These are phyloP conservation scores for Tylopilus intermedius DNA, from an alignment of 768 basidiomycete species.

Conservation along the genomic window DNA sequence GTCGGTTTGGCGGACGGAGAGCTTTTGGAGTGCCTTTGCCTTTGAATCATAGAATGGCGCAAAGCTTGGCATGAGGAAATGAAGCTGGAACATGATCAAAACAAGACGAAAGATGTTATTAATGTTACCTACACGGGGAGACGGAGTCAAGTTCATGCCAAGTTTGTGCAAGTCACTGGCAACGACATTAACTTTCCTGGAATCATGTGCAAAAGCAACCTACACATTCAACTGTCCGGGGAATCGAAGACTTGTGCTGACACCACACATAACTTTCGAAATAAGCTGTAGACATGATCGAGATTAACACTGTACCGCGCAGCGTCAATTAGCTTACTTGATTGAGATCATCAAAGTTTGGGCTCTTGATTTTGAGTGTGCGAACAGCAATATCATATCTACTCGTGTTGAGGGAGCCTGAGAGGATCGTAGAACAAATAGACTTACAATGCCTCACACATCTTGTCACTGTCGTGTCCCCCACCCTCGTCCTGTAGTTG, in stretches of 20 bases:
- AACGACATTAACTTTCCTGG: conserved; percentile 4
- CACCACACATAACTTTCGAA: conserved; percentile 89
- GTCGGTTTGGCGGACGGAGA: conserved; percentile 68
- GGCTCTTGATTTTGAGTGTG: conserved; percentile 60
- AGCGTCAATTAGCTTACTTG: conserved; percentile 36
- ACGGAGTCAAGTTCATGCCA: conserved; percentile 91
- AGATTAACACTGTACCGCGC: neutral
- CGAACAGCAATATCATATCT: conserved; percentile 71
- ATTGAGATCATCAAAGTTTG: conserved; percentile 66
- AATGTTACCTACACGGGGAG: conserved; percentile 69
- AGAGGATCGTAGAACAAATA: neutral
- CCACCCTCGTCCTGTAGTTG: no score
- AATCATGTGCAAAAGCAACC: conserved; percentile 13
- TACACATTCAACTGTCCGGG: conserved; percentile 92
- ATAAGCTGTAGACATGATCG: conserved; percentile 46
- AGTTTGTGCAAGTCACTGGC: conserved; percentile 80
- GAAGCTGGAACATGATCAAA: conserved; percentile 50
- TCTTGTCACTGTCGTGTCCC: no score
- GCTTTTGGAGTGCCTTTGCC: conserved; percentile 53
- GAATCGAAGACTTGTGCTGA: conserved; percentile 87
- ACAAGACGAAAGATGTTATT: neutral
- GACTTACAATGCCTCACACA: conserved; percentile 72
- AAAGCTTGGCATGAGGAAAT: conserved; percentile 95
- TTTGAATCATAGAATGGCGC: conserved; percentile 79
- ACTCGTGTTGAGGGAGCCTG: neutral